phyloP scores from a whole-genome alignment of 2,329 filamentous ascomycete genomes.

The Acrocalymma vagum region DNA sequence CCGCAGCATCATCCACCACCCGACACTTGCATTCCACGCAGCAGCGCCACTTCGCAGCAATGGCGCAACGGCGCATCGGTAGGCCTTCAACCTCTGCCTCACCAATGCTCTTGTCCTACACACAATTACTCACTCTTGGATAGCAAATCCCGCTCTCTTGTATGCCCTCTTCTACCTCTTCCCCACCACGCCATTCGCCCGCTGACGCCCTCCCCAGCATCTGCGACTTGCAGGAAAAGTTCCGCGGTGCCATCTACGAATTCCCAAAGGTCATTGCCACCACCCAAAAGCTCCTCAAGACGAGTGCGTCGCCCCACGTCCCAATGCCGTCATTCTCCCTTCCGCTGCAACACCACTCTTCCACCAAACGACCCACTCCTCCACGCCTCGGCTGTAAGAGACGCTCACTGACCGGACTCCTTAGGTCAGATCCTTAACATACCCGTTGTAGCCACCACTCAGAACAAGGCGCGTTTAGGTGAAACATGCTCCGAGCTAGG shows the following conservation, averaged over 20 bases:
- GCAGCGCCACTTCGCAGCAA: constrained; percentile 19
- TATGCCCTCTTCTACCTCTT: constrained; percentile 25
- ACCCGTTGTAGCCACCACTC: constrained; percentile 86
- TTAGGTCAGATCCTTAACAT: constrained; percentile 69
- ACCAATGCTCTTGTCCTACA: constrained; percentile 14
- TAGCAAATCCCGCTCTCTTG: constrained; percentile 52
- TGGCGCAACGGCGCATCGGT: constrained; percentile 42
- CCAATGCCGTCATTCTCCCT: constrained; percentile 51
- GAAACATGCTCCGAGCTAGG: constrained; percentile 78
- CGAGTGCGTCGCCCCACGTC: constrained; percentile 44
- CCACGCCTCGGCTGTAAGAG: too few relatives aligned
- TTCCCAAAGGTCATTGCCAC: constrained; percentile 76
- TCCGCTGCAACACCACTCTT: too few relatives aligned
- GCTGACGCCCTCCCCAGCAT: constrained; percentile 65
- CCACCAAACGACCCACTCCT: too few relatives aligned
- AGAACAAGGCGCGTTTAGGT: constrained; percentile 81
- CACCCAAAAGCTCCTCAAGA: constrained; percentile 61
- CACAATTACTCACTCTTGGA: constrained; percentile 29
- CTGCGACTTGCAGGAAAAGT: constrained; percentile 95
- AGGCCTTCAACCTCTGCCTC: too few relatives aligned
- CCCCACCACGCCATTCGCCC: constrained; percentile 5
- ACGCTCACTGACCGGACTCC: constrained; percentile 18
- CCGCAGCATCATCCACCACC: constrained; percentile 19
- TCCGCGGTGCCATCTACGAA: constrained; percentile 81
- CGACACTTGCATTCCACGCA: background rate